Base-by-base conservation (phyloP, 305 asterid genomes). In the Salvia sclarea region DNA sequence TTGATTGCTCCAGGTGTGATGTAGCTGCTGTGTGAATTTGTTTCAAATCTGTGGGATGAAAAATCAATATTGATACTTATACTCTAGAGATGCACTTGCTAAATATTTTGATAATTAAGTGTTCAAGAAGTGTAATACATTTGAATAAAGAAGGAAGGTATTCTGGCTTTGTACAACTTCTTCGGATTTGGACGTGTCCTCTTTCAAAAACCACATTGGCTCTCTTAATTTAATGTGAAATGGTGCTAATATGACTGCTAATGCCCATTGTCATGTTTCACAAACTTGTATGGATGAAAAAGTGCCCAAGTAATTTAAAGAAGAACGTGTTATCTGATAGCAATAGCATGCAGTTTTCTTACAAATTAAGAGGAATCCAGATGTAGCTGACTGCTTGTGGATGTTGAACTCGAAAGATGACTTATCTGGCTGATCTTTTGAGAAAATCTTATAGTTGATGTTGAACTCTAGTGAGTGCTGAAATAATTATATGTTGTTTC, bases 381-480 rank as follows among this genome's bases (percentile, higher is more conserved):
- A 38, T 28, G 21, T 50, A 17, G n/a, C 43, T 22, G 18, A 31
- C 9, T 70, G 44, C 38, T 43, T 56, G 35, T 24, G 8, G 10
- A 31, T 41, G 5, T 28, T 31, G 28, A 25, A 49, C 16, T 30
- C 11, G 8, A 8, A 49, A 40, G 63, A 57, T 57, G 16, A 43
- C 38, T 28, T 55, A 13, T 11, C 21, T 3, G 8, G 31, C 31
- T 45, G 37, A 41, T 55, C 33, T 33, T 71, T 41, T 64, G 33
- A 35, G 40, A 45, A 33, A 65, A 56, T 41, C 33, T 5, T 50
- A 50, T 22, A 14, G 55, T 24, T 49, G 41, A 12, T 24, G 18
- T 3, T 60, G n/a, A n/a, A n/a, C 45, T 73, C 44, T 24, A 17
- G 21, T 60, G 40, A 53, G 3, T 35, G 21, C 79, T 73, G 65